Percentiles rank a stretch among this genome's conserved stretches.
These are phyloP conservation scores for Magnaporthiopsis poae DNA, from an alignment of 2,329 filamentous ascomycete genomes.

Conservation along the genomic window DNA sequence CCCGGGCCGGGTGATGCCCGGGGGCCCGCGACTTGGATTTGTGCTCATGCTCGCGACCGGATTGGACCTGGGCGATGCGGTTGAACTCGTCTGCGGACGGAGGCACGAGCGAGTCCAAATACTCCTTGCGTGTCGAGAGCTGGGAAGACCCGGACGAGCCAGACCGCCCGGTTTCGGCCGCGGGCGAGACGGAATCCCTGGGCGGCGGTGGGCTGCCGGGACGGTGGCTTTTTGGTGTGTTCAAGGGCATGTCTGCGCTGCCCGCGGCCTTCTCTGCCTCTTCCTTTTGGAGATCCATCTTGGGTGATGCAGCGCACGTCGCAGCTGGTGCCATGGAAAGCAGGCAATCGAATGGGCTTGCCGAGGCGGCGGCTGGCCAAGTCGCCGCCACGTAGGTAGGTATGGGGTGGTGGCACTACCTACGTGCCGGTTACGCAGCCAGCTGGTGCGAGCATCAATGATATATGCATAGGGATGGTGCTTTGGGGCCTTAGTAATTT, in stretches of 20 bases:
- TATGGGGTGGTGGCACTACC: background rate
- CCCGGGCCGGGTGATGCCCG: slow-evolving; percentile 11
- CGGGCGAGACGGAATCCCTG: background rate
- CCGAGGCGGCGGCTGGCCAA: background rate
- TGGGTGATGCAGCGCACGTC: background rate
- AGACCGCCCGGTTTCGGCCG: background rate
- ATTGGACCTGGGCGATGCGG: slow-evolving; percentile 39
- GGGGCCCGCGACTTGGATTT: slow-evolving; percentile 30
- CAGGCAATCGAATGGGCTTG: background rate
- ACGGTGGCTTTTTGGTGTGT: background rate
- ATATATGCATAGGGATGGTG: background rate
- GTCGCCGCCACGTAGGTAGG: background rate
- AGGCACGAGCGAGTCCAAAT: slow-evolving; percentile 40
- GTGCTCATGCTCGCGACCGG: slow-evolving; percentile 34
- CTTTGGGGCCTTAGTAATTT: background rate
- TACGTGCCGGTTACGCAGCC: background rate
- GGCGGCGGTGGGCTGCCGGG: background rate
- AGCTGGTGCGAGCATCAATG: background rate
- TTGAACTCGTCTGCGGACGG: slow-evolving; percentile 37
- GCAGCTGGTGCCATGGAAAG: background rate
- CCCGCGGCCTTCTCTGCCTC: background rate
- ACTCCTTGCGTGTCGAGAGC: slow-evolving; percentile 24
- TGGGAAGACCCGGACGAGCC: slow-evolving; percentile 10
- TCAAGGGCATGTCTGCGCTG: background rate
- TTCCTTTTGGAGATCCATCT: background rate